Evolutionary conservation across 2,329 filamentous ascomycete genomes (phyloP), one percentile per base, ranked within the genome.

Genomic region (Coleophoma crateriformis): DNA sequence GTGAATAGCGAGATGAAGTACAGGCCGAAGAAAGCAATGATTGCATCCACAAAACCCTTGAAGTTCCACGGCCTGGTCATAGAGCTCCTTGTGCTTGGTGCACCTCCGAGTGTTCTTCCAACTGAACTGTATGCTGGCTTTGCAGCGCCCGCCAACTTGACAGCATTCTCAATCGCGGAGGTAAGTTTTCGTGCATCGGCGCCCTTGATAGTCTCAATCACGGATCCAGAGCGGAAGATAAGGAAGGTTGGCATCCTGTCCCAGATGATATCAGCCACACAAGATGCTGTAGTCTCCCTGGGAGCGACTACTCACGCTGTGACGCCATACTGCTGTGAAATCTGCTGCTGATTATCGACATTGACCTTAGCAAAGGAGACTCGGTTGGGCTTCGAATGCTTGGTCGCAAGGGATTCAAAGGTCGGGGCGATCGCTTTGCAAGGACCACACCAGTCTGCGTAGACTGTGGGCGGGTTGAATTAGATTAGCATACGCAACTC

Each of bases 281-380:
- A 10, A 27, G 27, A 27, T 10, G 27, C 27, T 27, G 27, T 2
- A 27, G 27, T 27, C 6, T 27, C 7, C 27, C 27, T 7, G 8
- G 22, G 27, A 27, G 27, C 27, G 6, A 22, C 50, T 34, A 68
- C 77, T 57, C 71, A 84, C 81, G 90, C 89, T 61, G 83, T 82
- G 65, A 97, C 85, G 61, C 82, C 79, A 72, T 96, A 89, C 58
- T 83, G 76, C 62, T 83, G 78, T 12, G 90, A 82, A 56, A 97
- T 84, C 50, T 86, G 81, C 58, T 84, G 78, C 68, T 95, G 90
- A 59, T 78, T 76, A 64, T 96, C 91, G 64, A 91, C 89, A 74
- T 97, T 86, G 73, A 97, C 82, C 72, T 96, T 97, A 64, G 83
- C 84, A 67, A 97, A 99, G 43, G 88, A 87, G 62, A 97, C 87